Evolutionary conservation across 1,284 basidiomycete genomes (phyloP), one percentile per base, ranked within the genome.

Genomic region (Ceratobasidium sp.): DNA sequence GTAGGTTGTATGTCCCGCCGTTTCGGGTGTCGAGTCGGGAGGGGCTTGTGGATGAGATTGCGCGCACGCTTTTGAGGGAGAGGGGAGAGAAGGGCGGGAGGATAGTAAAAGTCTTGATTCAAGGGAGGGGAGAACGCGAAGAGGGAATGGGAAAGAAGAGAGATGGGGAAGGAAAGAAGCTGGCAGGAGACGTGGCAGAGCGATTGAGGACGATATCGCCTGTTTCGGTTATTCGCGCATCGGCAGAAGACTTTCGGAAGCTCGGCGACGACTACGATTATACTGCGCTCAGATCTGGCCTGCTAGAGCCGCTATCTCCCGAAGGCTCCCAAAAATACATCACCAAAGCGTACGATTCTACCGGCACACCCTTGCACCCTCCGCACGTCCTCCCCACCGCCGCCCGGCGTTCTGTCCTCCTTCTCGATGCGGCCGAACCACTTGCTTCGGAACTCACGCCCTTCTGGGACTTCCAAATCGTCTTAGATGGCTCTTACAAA

Each of bases 1-100:
- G 82, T 49, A 89, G 92, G 78, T 73, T 91, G 44, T 79, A 81
- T 78, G 73, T 77, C 7, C 26, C 55, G 5, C 75, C 57, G 26
- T 41, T 50, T 28, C 71, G 47, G 43, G 61, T 26, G 16, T 30
- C 30, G 1, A 73, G 30, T 6, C n/a, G 47, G 28, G 43, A 46
- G 4, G 26, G 28, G 13, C 52, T 67, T 4, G 38, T 73, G 21
- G 72, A 67, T 21, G 50, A 63, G 23, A 32, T 74, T 46, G 73
- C 64, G 8, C 66, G 41, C 13, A 46, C 66, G 18, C 23, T 73
- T 14, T 28, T 61, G 21, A 38, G 52, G n/a, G 44, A 41, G 30
- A 50, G 57, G 21, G 32, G 35, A 7, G n/a, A 41, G 26, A 46
- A 41, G 16, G 35, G 47, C 30, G n/a, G 30, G 13, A 64, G 50